Evolutionary conservation across 192 early-diverging fungal genomes (phyloP).

Genomic region (Phlyctochytrium bullatum): DNA sequence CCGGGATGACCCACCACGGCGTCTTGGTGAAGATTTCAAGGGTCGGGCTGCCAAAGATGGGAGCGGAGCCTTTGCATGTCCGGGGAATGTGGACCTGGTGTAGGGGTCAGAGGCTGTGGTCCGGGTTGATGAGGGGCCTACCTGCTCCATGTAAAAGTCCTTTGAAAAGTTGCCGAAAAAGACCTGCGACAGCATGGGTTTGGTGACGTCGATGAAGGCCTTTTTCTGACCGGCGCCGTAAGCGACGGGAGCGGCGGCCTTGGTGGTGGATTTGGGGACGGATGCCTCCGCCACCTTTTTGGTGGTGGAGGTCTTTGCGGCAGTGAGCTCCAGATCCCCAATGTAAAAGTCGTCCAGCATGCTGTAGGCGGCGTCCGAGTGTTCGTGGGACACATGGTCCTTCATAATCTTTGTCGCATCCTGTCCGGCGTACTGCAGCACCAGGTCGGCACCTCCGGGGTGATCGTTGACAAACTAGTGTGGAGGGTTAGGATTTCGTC

Average conservation of each 20-base stretch:
- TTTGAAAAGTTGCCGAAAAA: slow-evolving; percentile 68
- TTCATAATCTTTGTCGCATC: slow-evolving; percentile 80
- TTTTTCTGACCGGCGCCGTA: slow-evolving; percentile 42
- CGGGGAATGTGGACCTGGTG: slow-evolving; percentile 80
- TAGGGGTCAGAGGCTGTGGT: neutral
- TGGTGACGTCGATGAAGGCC: slow-evolving; percentile 76
- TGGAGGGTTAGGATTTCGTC: slow-evolving; percentile 75
- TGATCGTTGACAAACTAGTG: slow-evolving; percentile 83
- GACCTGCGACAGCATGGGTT: slow-evolving; percentile 83
- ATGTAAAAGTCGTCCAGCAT: slow-evolving; percentile 81
- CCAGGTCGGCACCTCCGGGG: slow-evolving; percentile 87
- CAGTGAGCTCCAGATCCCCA: slow-evolving; percentile 43
- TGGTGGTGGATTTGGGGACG: neutral
- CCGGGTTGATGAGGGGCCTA: neutral
- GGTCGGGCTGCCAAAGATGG: slow-evolving; percentile 71
- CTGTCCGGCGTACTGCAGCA: slow-evolving; percentile 83
- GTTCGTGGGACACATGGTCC: slow-evolving; percentile 71
- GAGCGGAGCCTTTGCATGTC: slow-evolving; percentile 71
- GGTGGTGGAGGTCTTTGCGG: neutral
- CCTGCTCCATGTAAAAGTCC: slow-evolving; percentile 81
- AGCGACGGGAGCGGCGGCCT: slow-evolving; percentile 16
- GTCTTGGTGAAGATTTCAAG: slow-evolving; percentile 87
- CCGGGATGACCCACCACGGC: slow-evolving; percentile 86
- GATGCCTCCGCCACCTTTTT: neutral
- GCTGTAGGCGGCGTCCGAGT: slow-evolving; percentile 83